phyloP scores from a whole-genome alignment of 805 yeast genomes.

The Danielozyma ontarioensis region DNA sequence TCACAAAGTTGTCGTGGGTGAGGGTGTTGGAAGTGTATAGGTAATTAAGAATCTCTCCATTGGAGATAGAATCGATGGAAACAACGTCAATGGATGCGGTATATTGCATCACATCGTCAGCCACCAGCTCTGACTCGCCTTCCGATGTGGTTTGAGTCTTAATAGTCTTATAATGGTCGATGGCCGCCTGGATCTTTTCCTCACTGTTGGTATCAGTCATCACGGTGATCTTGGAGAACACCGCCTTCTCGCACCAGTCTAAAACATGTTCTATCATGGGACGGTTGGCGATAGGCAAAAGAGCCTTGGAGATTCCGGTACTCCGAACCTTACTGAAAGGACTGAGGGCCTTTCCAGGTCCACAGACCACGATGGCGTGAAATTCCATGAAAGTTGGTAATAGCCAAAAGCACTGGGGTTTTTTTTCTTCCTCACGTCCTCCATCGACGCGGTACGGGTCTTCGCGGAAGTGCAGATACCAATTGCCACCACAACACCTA shows the following conservation, averaged over 20 bases:
- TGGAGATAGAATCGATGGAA: conserved; percentile 22
- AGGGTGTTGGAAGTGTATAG: conserved; percentile 35
- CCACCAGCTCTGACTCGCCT: conserved; percentile 7
- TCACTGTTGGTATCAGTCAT: conserved; percentile 48
- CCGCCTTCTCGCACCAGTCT: conserved; percentile 90
- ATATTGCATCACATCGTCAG: conserved; percentile 11
- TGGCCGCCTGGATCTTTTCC: conserved; percentile 42
- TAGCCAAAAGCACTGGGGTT: conserved; percentile 15
- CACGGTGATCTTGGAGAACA: conserved; percentile 64
- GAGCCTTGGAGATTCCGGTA: conserved; percentile 73
- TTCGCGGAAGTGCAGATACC: neutral
- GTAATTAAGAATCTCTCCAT: conserved; percentile 58
- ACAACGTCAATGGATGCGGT: conserved; percentile 18
- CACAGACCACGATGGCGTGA: conserved; percentile 88
- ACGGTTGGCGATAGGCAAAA: conserved; percentile 82
- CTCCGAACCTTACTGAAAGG: conserved; percentile 66
- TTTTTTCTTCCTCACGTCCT: conserved; percentile 14
- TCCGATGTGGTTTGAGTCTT: conserved; percentile 22
- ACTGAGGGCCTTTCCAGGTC: conserved; percentile 65
- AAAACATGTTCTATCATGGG: conserved; percentile 85
- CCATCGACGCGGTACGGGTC: no score
- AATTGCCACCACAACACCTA: neutral
- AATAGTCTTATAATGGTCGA: conserved; percentile 41
- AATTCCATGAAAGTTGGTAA: conserved; percentile 62
- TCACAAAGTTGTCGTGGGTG: conserved; percentile 48